These are phyloP conservation scores for Xerocomus cyaneibrunnescens DNA, from an alignment of 1,284 basidiomycete genomes.

Conservation along the genomic window DNA sequence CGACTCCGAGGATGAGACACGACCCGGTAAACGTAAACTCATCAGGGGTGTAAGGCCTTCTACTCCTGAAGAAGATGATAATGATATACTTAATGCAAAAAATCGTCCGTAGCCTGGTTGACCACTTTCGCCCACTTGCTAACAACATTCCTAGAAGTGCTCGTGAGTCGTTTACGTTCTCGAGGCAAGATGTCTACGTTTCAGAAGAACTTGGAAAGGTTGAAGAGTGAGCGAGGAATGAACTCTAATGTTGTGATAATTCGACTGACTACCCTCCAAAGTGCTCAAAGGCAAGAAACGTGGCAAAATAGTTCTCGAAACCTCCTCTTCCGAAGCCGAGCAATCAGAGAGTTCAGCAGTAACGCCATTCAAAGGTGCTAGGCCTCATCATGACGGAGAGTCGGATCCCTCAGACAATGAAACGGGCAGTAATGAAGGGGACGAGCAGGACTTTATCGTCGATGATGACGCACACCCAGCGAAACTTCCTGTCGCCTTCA, in stretches of 20 bases:
- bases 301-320: conserved; percentile 38
- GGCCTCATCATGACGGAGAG: conserved; percentile 19
- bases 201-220: conserved; percentile 57
- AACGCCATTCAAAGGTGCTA: conserved; percentile 32
- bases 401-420: conserved; percentile 24
- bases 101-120: conserved; percentile 41
- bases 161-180: conserved; percentile 60
- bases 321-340: conserved; percentile 40
- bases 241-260: background rate
- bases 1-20: conserved; percentile 34
- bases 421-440: conserved; percentile 27
- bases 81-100: conserved; percentile 55
- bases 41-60: conserved; percentile 48
- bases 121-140: background rate
- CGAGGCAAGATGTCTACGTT: conserved; percentile 59
- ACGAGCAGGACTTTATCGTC: conserved; percentile 61
- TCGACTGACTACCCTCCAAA: conserved; percentile 7
- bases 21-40: conserved; percentile 44
- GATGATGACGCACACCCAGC: conserved; percentile 64
- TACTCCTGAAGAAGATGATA: conserved; percentile 48
- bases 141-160: conserved; percentile 47
- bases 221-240: conserved; percentile 51
- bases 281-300: conserved; percentile 48
- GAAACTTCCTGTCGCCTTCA: conserved; percentile 71
- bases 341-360: conserved; percentile 32